Evolutionary conservation across 2,329 filamentous ascomycete species (phyloP), one percentile per base, ranked within the genome.

Genomic region (Aspergillus fumigatiaffinis): DNA sequence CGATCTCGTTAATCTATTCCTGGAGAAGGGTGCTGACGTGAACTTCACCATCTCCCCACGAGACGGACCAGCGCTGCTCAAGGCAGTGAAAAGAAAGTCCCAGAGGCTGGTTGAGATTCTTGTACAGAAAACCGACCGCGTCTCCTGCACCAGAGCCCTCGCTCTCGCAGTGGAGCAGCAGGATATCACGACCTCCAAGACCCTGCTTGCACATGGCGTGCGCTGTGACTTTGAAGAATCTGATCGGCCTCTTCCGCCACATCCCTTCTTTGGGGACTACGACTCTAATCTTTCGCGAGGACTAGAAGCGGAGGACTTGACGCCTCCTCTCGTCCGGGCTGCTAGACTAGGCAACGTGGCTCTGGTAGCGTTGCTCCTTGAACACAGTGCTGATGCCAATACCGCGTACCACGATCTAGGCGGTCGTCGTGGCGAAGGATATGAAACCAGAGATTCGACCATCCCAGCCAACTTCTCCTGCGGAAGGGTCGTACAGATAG

Each of bases 401-500:
- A n/a, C 38, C 38, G 26, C 52, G 28, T 54, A 54, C 46, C 52
- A 54, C 12, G 21, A 50, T 50, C 29, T 54, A 21, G 52, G 46
- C n/a, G 46, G 41, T 44, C 35, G 46, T 14, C 17, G 26, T 20
- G 20, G 26, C 21, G 25, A 38, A 29, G 17, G 46, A 26, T 50
- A n/a, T 57, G 21, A 56, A 46, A 52, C 25, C 12, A 60, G 41
- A 48, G 57, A 55, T 54, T 56, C 20, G 59, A 58, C 44, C 55
- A 62, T 57, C 50, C 28, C 47, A 32, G 50, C 52, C 52, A 54
- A 47, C 20, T 62, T 60, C 51, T 53, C 58, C 38, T 62, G 60
- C 26, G 60, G 60, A 47, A 60, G 60, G 48, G 55, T 58, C 32
- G 55, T 62, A 51, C 60, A 62, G 53, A 53, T 54, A 28, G 60